Percentiles rank a stretch among this genome's conserved stretches.
Evolutionary conservation across 371 early-diverging fungal genomes (phyloP).

Genomic region (Nosema muscidifuracis): DNA sequence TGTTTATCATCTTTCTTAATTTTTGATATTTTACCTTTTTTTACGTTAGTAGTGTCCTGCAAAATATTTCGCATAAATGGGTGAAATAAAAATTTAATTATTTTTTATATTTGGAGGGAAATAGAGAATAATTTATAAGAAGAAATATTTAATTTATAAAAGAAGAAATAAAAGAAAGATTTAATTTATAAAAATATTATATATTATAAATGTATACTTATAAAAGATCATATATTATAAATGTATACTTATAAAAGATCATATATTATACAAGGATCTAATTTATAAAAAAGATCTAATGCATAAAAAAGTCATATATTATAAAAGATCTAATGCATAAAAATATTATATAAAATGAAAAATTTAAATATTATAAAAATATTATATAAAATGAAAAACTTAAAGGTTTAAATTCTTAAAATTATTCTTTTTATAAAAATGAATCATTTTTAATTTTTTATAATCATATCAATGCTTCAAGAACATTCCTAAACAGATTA

Average conservation of each 20-base stretch:
- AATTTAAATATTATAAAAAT: no score
- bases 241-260: no score
- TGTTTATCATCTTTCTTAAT: slow-evolving; percentile 46
- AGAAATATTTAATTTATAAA: slow-evolving; percentile 1
- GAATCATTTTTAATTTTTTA: background rate
- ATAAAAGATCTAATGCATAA: no score
- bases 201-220: no score
- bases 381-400: no score
- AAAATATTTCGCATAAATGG: slow-evolving; percentile 48
- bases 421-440: no score
- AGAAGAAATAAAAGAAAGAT: background rate
- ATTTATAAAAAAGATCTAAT: no score
- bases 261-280: no score
- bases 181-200: background rate
- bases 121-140: background rate
- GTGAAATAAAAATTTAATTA: background rate
- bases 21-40: slow-evolving; percentile 27
- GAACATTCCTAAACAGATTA: slow-evolving; percentile 5
- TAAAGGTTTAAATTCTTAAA: no score
- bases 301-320: no score
- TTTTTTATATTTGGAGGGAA: background rate
- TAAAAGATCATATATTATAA: no score
- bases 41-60: slow-evolving; percentile 60
- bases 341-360: no score
- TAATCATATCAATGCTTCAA: slow-evolving; percentile 26